A percentile compares a stretch with the other conserved stretches of the same genome.
These are phyloP conservation scores for Erodium maritimum DNA, from an alignment of 345 rosid species.

Conservation along the genomic window DNA sequence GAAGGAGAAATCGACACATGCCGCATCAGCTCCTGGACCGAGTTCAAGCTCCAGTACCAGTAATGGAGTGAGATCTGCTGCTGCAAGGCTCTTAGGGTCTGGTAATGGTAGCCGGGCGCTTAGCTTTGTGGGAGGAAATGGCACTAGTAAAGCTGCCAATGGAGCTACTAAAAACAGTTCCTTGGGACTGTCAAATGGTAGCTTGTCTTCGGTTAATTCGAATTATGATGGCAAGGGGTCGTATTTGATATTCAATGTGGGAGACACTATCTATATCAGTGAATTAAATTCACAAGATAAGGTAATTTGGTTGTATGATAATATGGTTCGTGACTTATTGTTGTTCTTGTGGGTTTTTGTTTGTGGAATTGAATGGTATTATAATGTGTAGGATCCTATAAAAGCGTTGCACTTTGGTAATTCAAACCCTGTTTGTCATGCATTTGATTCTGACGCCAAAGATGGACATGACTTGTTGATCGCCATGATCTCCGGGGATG, in stretches of 20 bases:
- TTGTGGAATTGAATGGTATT: slow-evolving; percentile 5
- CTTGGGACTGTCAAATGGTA: slow-evolving; percentile 51
- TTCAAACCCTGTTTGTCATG: slow-evolving; percentile 90
- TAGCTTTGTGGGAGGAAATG: not conserved
- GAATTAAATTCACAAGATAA: slow-evolving; percentile 97
- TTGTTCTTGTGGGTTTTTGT: not conserved
- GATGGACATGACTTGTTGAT: not conserved
- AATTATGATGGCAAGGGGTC: slow-evolving; percentile 97
- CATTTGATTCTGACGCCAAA: slow-evolving; percentile 65
- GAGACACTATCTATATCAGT: slow-evolving; percentile 87
- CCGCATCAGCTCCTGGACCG: not conserved
- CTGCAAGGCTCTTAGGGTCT: not conserved
- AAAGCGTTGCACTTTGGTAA: slow-evolving; percentile 93
- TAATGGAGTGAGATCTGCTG: not conserved
- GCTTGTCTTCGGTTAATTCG: slow-evolving; percentile 42
- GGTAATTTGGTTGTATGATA: slow-evolving; percentile 27
- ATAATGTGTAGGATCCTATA: slow-evolving; percentile 72
- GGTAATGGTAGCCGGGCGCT: not conserved
- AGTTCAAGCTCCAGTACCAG: not conserved
- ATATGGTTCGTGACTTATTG: not conserved
- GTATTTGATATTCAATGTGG: slow-evolving; percentile 87
- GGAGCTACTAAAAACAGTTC: not conserved
- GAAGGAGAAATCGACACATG: not conserved
- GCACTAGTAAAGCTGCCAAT: not conserved
- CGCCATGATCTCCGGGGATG: not conserved